Conservation (phyloP, 371 early-diverging fungal genomes). For the Lichtheimia ornata region DNA sequence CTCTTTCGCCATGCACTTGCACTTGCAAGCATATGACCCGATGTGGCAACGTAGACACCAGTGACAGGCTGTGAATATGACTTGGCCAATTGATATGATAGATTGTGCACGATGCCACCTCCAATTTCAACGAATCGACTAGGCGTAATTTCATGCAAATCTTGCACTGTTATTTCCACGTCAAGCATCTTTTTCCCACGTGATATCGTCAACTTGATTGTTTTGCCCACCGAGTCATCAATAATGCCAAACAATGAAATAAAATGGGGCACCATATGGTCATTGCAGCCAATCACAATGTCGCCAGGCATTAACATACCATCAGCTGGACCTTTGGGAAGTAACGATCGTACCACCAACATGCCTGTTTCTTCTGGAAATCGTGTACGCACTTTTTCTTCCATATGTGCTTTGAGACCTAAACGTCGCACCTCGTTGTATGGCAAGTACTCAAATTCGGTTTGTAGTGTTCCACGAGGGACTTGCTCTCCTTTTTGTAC, state of each 20-base stretch:
- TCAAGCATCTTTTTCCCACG: constrained; percentile 66
- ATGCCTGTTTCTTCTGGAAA: constrained; percentile 75
- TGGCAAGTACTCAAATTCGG: constrained; percentile 63
- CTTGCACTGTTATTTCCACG: constrained; percentile 64
- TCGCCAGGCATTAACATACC: constrained; percentile 72
- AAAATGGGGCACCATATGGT: constrained; percentile 66
- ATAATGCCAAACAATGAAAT: constrained; percentile 64
- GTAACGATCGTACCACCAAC: constrained; percentile 68
- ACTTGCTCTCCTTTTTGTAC: constrained; percentile 59
- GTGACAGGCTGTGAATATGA: constrained; percentile 71
- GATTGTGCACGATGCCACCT: constrained; percentile 80
- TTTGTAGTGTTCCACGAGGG: constrained; percentile 78
- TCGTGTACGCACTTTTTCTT: constrained; percentile 59
- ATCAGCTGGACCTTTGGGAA: constrained; percentile 75
- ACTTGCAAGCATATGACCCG: constrained; percentile 69
- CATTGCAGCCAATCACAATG: constrained; percentile 66
- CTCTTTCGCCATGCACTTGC: constrained; percentile 68
- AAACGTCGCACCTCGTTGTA: constrained; percentile 65
- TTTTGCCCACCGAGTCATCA: constrained; percentile 69
- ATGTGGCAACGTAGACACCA: constrained; percentile 81
- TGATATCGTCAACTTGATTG: constrained; percentile 61
- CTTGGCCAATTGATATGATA: constrained; percentile 85
- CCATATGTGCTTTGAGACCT: constrained; percentile 62
- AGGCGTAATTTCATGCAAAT: constrained; percentile 79
- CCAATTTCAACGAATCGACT: constrained; percentile 79